Evolutionary conservation across 2,329 filamentous ascomycete genomes (phyloP), one percentile per base, ranked within the genome.

Genomic region (Neocatenulostroma microsporum): DNA sequence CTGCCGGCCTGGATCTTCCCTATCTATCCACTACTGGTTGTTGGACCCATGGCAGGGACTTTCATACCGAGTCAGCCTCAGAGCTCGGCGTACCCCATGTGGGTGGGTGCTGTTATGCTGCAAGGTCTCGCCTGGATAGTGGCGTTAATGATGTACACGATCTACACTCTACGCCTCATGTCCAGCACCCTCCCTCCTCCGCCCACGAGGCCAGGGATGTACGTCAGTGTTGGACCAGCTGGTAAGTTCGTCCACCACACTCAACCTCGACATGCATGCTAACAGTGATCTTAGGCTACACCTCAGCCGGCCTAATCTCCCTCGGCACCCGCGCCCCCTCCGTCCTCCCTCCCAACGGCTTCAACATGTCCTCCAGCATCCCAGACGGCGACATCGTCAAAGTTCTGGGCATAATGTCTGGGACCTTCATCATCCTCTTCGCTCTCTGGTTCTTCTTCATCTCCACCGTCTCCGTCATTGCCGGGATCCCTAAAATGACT

Each of bases 391-490:
- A 64, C 14, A 44, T 57, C 14, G 60, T 63, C 41, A 61, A 57
- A 33, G 57, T 63, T 3, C 39, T 71, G 2, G 66, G 66, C 8
- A 58, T 65, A 2, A 45, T 62, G 10, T 48, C 57, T 3, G 63
- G 64, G 5, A 57, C 67, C 9, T 71, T 71, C 48, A 55, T 72
- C 18, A 66, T 67, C 59, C 57, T 66, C 1, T 63, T 73, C 25
- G 62, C 65, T 3, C 63, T 70, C 32, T 73, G 69, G 65, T 71
- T 71, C 52, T 70, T 70, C 50, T 63, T 61, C 46, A 62, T 70
- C 35, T 58, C 58, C 0, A 57, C 55, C 1, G 43, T 67, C 1
- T 55, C 58, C 3, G 55, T 66, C 8, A n/a, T 66, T 39, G 20
- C 59, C 13, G 57, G 62, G 21, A 42, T 56, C 8, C 54, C 60